Evolutionary conservation across 257 asterid genomes (phyloP).

Genomic region (Jacaranda copaia): DNA sequence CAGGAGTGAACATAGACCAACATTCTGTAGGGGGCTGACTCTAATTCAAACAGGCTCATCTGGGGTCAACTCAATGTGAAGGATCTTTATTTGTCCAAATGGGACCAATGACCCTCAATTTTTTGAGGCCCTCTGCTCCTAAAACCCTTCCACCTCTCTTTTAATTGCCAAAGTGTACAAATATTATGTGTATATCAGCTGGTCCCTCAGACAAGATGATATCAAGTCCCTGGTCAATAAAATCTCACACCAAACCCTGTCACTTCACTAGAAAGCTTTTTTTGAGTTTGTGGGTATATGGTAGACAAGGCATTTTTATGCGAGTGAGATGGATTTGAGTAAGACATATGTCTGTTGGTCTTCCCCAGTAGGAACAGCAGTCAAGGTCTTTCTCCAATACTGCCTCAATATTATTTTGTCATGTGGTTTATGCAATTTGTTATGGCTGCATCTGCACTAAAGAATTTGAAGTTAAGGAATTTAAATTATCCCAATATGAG

Average conservation of each 20-base stretch:
- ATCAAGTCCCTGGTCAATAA: constrained; percentile 26
- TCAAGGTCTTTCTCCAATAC: too few species aligned
- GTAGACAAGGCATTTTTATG: constrained; percentile 40
- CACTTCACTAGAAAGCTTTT: constrained; percentile 31
- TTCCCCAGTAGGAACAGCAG: constrained; percentile 29
- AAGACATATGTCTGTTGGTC: constrained; percentile 44
- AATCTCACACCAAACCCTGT: constrained; percentile 41
- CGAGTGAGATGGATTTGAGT: constrained; percentile 45
- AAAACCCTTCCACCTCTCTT: background rate
- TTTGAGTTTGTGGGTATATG: constrained; percentile 45
- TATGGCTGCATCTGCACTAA: background rate
- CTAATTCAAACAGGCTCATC: constrained; percentile 12
- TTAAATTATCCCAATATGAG: background rate
- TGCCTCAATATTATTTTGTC: background rate
- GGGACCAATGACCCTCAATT: constrained; percentile 28
- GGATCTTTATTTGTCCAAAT: constrained; percentile 21
- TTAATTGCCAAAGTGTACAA: background rate
- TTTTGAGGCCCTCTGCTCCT: constrained; percentile 2
- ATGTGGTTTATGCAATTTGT: background rate
- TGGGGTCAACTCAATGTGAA: constrained; percentile 41
- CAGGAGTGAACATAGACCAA: constrained; percentile 37
- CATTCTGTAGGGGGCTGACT: constrained; percentile 46
- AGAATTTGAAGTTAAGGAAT: background rate
- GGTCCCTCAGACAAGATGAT: constrained; percentile 55
- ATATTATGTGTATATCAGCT: background rate